Evolutionary conservation across 768 basidiomycete species (phyloP), one percentile per base, ranked within the genome.

Genomic region (Phanerochaete carnosa): DNA sequence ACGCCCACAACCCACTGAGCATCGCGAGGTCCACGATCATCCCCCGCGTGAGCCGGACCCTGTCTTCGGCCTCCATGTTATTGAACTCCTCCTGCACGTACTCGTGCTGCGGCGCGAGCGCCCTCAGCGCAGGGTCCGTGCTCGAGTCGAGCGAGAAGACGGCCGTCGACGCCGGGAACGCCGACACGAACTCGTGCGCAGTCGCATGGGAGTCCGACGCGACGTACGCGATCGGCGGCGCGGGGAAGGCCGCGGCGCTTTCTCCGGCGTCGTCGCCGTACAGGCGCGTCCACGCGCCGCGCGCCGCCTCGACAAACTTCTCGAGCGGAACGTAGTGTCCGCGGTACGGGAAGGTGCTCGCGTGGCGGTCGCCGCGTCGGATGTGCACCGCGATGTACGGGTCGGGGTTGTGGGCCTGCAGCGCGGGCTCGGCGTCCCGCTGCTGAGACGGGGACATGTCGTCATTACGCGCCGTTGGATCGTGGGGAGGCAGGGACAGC

Each of bases 11-110:
- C 16, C 89, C 89, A 57, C 79, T 83, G 26, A 89, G 61, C 66
- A 89, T 61, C 12, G 89, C 88, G 61, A 89, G 80, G 70, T 90
- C 89, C 6, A 89, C 82, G 50, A 90, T 69, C 77, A 85, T 82
- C 1, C 88, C 89, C 51, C 76, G 77, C 19, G 87, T 89, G 28
- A 82, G 77, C n/a, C 66, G 66, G 16, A 80, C 70, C 58, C 86
- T 73, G 49, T 77, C 75, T 35, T 73, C 73, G 8, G 71, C 59
- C n/a, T 71, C 65, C 23, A 83, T 65, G 45, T 67, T 58, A 53
- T 77, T 68, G 63, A 86, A 90, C 32, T 79, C 72, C 25, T 72
- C 68, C 71, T 88, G 88, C 32, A 76, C 72, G 65, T 90, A 90
- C 50, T 80, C 82, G 23, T 66, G 68, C 23, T 76, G 76, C 63